A percentile compares a stretch with the other conserved stretches of the same genome.
Evolutionary conservation across 345 rosid genomes (phyloP).

Genomic region (Salix koriyanagi): DNA sequence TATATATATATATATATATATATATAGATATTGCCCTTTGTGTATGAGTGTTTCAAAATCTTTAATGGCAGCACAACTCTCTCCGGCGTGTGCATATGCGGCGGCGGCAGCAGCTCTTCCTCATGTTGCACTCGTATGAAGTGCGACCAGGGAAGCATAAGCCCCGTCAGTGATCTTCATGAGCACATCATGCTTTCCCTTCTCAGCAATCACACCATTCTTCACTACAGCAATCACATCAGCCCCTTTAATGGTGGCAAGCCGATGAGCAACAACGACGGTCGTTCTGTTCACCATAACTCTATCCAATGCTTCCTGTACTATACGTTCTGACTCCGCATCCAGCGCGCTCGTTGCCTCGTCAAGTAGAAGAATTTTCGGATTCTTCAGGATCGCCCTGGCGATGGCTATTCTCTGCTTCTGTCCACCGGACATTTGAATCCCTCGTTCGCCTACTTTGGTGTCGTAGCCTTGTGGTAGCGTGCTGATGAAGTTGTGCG

Average conservation of each 20-base stretch:
- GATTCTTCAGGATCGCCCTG: conserved; percentile 59
- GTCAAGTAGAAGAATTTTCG: conserved; percentile 56
- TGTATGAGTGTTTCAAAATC: too few species aligned
- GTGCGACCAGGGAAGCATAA: conserved; percentile 58
- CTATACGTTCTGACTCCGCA: conserved; percentile 60
- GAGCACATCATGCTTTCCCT: conserved; percentile 50
- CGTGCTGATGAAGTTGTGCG: conserved; percentile 59
- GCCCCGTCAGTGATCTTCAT: conserved; percentile 51
- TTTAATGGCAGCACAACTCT: too few species aligned
- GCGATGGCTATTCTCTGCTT: conserved; percentile 66
- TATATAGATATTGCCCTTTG: too few species aligned
- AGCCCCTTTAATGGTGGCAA: conserved; percentile 50
- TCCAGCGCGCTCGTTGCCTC: conserved; percentile 80
- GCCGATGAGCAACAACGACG: conserved; percentile 64
- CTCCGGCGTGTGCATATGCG: too few species aligned
- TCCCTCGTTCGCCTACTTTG: conserved; percentile 60
- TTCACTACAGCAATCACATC: conserved; percentile 65
- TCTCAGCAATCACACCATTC: conserved; percentile 59
- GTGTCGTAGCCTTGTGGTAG: conserved; percentile 64
- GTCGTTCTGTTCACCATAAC: conserved; percentile 62
- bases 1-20: too few species aligned
- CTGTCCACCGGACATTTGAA: conserved; percentile 71
- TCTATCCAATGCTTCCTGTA: conserved; percentile 62
- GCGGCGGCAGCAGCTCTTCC: not conserved
- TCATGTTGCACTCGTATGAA: conserved; percentile 32